A percentile compares a stretch with the other conserved stretches of the same genome.
Evolutionary conservation across 2,329 filamentous ascomycete species (phyloP).

Genomic region (Chaetomium sp.): DNA sequence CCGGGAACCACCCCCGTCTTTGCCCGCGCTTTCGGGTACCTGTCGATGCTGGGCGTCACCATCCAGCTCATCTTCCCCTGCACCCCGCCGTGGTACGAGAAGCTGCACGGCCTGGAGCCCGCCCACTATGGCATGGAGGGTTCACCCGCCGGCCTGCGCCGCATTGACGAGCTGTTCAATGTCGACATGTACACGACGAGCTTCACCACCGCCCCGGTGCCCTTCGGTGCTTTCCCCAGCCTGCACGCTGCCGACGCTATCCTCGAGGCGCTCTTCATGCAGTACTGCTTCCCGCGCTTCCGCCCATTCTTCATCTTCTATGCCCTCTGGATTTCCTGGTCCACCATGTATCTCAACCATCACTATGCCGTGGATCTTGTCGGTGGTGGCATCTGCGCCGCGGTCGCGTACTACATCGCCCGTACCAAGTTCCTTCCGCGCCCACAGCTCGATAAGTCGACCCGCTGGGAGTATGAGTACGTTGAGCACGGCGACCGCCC

Average conservation of each 20-base stretch:
- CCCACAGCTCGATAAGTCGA: conserved; percentile 75
- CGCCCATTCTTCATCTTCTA: conserved; percentile 76
- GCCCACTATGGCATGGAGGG: conserved; percentile 89
- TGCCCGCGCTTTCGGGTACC: conserved; percentile 82
- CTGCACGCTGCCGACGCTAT: conserved; percentile 86
- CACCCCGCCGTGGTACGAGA: conserved; percentile 96
- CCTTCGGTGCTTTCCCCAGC: conserved; percentile 92
- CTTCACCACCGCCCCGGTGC: conserved; percentile 83
- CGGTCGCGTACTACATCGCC: conserved; percentile 73
- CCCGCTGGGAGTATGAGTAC: conserved; percentile 93
- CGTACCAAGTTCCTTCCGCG: conserved; percentile 76
- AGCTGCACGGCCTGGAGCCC: conserved; percentile 80
- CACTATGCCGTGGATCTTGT: conserved; percentile 95
- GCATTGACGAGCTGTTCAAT: conserved; percentile 84
- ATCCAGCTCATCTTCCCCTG: conserved; percentile 90
- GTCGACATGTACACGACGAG: conserved; percentile 88
- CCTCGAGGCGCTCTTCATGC: conserved; percentile 87
- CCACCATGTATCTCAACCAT: conserved; percentile 96
- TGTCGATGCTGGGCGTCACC: conserved; percentile 80
- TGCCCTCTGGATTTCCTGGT: conserved; percentile 94
- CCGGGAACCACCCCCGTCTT: conserved; percentile 81
- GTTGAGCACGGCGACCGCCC: conserved; percentile 68
- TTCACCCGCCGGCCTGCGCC: conserved; percentile 80
- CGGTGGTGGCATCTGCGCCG: conserved; percentile 71
- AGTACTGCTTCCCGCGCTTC: conserved; percentile 80